Conservation (phyloP, 495 filamentous ascomycete species). For the Clavariopsis aquatica region DNA sequence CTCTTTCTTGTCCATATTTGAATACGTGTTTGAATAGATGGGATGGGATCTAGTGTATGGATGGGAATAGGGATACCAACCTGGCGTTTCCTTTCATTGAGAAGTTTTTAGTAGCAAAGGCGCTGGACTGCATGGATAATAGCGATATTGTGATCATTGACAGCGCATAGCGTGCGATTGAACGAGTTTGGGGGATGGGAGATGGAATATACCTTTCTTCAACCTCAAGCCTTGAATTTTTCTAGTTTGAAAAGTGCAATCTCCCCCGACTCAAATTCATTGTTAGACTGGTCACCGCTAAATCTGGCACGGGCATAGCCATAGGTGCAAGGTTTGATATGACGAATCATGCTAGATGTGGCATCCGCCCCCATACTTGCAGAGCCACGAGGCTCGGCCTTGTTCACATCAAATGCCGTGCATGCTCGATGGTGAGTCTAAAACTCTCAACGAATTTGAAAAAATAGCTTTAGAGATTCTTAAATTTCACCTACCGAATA, state of each 20-base stretch:
- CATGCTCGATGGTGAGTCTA: not conserved
- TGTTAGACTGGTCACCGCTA: no score
- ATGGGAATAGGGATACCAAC: not conserved
- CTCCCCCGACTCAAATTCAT: no score
- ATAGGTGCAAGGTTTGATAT: not conserved
- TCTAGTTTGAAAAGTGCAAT: no score
- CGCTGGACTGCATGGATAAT: not conserved
- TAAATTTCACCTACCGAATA: not conserved
- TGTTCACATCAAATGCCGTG: not conserved
- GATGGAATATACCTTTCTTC: not conserved
- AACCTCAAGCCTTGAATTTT: not conserved
- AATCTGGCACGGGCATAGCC: no score
- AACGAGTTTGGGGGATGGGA: no score
- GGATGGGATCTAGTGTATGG: not conserved
- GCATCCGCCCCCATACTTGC: not conserved
- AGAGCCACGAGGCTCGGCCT: not conserved
- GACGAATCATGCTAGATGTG: no score
- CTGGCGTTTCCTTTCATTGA: not conserved
- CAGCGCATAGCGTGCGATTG: not conserved
- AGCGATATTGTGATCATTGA: not conserved
- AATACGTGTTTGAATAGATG: conserved; percentile 1
- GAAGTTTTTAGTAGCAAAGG: not conserved
- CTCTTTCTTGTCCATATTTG: conserved; percentile 3
- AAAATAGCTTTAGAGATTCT: not conserved
- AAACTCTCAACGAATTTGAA: not conserved